These are phyloP conservation scores for Phytophthora europaea DNA, from an alignment of 352 stramenopile genomes.

Conservation along the genomic window DNA sequence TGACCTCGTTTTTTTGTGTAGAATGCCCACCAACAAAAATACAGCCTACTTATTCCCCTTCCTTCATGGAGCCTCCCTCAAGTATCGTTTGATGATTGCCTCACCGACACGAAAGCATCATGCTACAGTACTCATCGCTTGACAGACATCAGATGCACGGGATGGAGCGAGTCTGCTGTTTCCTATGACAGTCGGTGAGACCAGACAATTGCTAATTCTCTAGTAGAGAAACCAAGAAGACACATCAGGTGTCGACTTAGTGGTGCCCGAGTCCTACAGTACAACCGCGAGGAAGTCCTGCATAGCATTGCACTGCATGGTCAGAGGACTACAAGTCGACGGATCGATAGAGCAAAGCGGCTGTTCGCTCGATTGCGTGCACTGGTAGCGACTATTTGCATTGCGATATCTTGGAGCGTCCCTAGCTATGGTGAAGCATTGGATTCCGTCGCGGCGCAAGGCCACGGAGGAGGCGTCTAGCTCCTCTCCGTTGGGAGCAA, in stretches of 20 bases:
- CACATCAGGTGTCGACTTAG: conserved; percentile 5
- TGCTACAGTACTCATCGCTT: not conserved
- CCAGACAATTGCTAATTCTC: not conserved
- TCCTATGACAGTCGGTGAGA: not conserved
- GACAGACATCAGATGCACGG: not conserved
- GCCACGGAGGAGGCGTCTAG: conserved; percentile 10
- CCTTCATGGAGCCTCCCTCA: not conserved
- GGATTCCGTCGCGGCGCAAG: conserved; percentile 21
- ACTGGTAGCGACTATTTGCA: not conserved
- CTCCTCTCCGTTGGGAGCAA: conserved; percentile 1
- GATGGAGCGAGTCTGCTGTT: not conserved
- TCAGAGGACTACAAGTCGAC: not conserved
- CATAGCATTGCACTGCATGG: not conserved
- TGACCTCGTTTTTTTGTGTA: not conserved
- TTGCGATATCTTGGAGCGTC: not conserved
- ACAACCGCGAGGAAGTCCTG: not conserved
- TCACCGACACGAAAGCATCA: not conserved
- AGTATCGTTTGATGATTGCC: not conserved
- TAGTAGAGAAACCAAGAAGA: not conserved
- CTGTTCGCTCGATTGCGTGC: not conserved
- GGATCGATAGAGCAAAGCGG: not conserved
- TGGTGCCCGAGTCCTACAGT: not conserved
- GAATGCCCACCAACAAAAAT: not conserved
- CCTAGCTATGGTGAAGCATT: conserved; percentile 30
- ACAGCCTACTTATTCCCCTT: conserved; percentile 14